Evolutionary conservation across 495 filamentous ascomycete genomes (phyloP).

Genomic region (Staphylotrichum tortipilum): DNA sequence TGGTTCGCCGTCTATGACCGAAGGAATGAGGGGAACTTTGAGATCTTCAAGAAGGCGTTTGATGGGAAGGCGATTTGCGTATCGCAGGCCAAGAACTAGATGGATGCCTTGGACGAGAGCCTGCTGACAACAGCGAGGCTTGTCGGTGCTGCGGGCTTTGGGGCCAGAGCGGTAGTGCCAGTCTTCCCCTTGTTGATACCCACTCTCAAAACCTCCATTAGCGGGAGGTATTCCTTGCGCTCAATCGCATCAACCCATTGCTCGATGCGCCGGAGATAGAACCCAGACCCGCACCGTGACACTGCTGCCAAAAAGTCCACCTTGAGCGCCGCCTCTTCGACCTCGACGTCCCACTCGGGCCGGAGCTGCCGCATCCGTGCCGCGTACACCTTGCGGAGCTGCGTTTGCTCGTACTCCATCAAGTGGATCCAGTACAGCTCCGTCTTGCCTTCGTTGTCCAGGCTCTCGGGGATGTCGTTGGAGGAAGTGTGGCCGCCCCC

Average conservation of each 20-base stretch:
- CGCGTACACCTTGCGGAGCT: constrained; percentile 24
- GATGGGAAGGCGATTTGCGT: constrained; percentile 32
- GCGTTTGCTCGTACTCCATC: constrained; percentile 33
- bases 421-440: constrained; percentile 29
- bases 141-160: background rate
- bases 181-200: constrained; percentile 18
- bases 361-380: constrained; percentile 5
- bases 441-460: constrained; percentile 25
- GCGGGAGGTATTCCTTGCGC: constrained; percentile 16
- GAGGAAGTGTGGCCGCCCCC: constrained; percentile 4
- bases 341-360: constrained; percentile 16
- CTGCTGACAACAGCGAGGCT: background rate
- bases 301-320: constrained; percentile 20
- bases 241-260: constrained; percentile 23
- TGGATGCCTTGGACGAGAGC: background rate
- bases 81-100: background rate
- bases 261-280: constrained; percentile 21
- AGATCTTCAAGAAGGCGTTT: constrained; percentile 39
- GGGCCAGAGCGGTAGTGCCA: background rate
- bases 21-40: constrained; percentile 42
- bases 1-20: constrained; percentile 46
- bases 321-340: constrained; percentile 13
- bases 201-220: constrained; percentile 22
- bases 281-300: constrained; percentile 15
- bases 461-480: constrained; percentile 14